phyloP scores from a whole-genome alignment of 805 yeast genomes.

The Saccharomycopsis schoenii region DNA sequence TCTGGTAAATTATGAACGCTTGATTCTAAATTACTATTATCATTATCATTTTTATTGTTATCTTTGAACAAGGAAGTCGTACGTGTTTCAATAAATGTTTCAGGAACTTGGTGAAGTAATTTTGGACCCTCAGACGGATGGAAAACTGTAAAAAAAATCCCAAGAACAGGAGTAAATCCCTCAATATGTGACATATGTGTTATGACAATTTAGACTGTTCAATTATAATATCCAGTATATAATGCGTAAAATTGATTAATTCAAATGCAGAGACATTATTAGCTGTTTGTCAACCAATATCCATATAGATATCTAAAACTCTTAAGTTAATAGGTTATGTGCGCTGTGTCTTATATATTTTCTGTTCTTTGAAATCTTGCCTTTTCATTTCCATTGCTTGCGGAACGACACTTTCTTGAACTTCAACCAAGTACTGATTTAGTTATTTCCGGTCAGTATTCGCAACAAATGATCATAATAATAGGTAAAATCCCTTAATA shows the following conservation, averaged over 20 bases:
- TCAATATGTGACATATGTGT: slow-evolving; percentile 15
- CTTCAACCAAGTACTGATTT: background rate
- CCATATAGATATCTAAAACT: background rate
- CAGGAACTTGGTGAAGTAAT: slow-evolving; percentile 82
- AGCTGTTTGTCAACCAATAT: too few species aligned
- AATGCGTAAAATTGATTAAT: too few species aligned
- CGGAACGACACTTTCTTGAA: background rate
- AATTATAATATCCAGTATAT: too few species aligned
- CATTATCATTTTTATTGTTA: background rate
- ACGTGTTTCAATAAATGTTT: slow-evolving; percentile 8
- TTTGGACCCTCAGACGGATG: slow-evolving; percentile 96
- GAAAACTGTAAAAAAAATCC: slow-evolving; percentile 82
- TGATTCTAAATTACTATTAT: background rate
- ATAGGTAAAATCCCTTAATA: background rate
- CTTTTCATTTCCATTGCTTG: too few species aligned
- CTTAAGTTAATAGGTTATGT: background rate
- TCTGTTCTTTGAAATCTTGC: background rate
- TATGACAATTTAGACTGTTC: background rate
- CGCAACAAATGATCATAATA: background rate
- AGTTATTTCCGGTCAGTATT: too few species aligned
- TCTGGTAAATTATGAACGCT: background rate
- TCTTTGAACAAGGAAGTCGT: background rate
- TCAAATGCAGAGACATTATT: too few species aligned
- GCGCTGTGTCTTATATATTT: background rate
- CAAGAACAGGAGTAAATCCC: slow-evolving; percentile 84